phyloP scores from a whole-genome alignment of 176 grass and related monocot genomes.

The Canna indica region DNA sequence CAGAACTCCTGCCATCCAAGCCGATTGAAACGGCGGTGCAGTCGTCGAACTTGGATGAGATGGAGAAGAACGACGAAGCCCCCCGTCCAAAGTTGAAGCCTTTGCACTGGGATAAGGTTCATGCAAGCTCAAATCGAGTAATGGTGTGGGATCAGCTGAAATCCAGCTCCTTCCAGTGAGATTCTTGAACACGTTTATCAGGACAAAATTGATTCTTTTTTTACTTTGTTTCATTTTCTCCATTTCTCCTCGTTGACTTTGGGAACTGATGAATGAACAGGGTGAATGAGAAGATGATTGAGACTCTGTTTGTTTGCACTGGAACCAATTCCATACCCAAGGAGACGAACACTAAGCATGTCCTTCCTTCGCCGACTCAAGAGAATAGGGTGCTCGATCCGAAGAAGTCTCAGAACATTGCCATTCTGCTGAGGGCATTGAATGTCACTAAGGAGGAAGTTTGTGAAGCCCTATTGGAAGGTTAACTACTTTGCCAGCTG shows the following conservation, averaged over 20 bases:
- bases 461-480: constrained; percentile 57
- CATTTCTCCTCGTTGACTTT: too few relatives aligned
- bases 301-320: constrained; percentile 63
- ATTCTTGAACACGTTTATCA: neutral
- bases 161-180: constrained; percentile 68
- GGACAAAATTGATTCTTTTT: neutral
- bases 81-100: constrained; percentile 49
- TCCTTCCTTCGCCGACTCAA: constrained; percentile 4
- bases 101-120: constrained; percentile 72
- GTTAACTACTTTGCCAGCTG: constrained; percentile 19
- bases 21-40: constrained; percentile 23
- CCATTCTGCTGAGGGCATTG: constrained; percentile 60
- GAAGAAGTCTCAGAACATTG: constrained; percentile 61
- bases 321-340: constrained; percentile 15
- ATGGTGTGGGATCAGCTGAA: constrained; percentile 80
- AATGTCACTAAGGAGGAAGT: constrained; percentile 59
- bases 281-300: constrained; percentile 68
- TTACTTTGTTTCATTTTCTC: too few relatives aligned
- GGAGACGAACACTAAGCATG: neutral
- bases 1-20: neutral
- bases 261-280: constrained; percentile 14
- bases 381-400: constrained; percentile 59
- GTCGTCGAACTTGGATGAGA: constrained; percentile 13
- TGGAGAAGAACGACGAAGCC: constrained; percentile 22
- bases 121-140: constrained; percentile 47